These are phyloP conservation scores for Plasmopara muralis DNA, from an alignment of 352 stramenopile genomes.

Conservation along the genomic window DNA sequence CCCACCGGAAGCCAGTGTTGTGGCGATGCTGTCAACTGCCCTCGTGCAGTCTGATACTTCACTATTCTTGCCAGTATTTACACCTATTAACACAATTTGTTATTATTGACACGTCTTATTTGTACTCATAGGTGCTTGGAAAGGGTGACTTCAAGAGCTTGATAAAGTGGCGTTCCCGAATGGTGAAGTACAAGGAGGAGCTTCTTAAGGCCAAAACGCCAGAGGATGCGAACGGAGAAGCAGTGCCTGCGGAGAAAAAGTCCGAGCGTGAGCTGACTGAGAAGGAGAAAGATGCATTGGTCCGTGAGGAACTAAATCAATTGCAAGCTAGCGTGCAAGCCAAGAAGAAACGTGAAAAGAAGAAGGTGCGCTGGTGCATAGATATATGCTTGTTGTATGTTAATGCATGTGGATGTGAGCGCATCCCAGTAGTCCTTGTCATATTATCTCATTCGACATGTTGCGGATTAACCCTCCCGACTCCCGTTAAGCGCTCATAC, in stretches of 20 bases:
- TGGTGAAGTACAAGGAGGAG: constrained; percentile 84
- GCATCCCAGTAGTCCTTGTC: constrained; percentile 88
- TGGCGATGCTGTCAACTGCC: constrained; percentile 52
- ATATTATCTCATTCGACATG: constrained; percentile 65
- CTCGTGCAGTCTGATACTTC: constrained; percentile 75
- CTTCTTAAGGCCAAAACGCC: constrained; percentile 57
- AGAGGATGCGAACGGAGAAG: constrained; percentile 33
- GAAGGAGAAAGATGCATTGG: constrained; percentile 73
- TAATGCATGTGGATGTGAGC: constrained; percentile 26
- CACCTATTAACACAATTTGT: background rate
- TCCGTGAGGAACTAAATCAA: constrained; percentile 80
- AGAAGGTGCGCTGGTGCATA: constrained; percentile 59
- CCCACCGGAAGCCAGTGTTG: constrained; percentile 81
- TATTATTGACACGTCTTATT: background rate
- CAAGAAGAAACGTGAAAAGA: constrained; percentile 88
- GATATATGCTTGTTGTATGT: constrained; percentile 18
- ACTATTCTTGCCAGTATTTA: background rate
- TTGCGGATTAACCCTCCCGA: constrained; percentile 88
- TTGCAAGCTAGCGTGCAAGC: constrained; percentile 63
- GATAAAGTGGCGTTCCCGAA: constrained; percentile 95
- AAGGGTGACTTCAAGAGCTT: constrained; percentile 97
- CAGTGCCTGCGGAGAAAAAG: constrained; percentile 28
- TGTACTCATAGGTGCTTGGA: constrained; percentile 84
- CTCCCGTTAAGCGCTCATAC: constrained; percentile 85
- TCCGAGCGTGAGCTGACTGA: constrained; percentile 60